A percentile compares a stretch with the other conserved stretches of the same genome.
Conservation (phyloP, 208 protist genomes). For the Acanthamoeba sp. region DNA sequence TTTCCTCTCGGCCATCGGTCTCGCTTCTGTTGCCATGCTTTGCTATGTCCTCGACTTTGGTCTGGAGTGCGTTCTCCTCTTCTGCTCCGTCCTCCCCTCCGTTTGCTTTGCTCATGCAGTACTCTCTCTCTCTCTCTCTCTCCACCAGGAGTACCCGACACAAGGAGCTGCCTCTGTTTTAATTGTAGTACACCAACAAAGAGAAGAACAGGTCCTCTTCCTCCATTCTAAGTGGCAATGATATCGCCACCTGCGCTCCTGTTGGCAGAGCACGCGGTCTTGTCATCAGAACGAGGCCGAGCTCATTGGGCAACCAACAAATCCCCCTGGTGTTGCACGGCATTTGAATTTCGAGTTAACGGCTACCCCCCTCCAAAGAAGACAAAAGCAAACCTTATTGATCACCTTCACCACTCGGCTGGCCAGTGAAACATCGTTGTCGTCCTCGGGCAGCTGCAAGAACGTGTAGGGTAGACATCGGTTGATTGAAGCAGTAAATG, state of each 20-base stretch:
- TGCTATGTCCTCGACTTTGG: conserved; percentile 51
- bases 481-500: background rate
- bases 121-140: background rate
- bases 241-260: too few species aligned
- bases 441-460: too few species aligned
- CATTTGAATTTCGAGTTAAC: background rate
- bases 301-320: too few species aligned
- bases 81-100: background rate
- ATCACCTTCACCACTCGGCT: too few species aligned
- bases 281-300: too few species aligned
- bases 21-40: conserved; percentile 10
- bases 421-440: too few species aligned
- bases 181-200: background rate
- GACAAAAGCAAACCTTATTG: too few species aligned
- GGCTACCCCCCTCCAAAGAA: background rate
- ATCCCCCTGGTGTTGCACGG: background rate
- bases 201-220: background rate
- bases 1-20: conserved; percentile 22
- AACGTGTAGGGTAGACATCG: background rate
- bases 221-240: too few species aligned
- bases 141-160: background rate
- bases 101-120: background rate
- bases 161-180: conserved; percentile 34
- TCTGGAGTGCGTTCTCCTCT: background rate
- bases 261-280: background rate